Percentiles rank a stretch among this genome's conserved stretches.
Conservation (phyloP, 345 rosid species). For the Corchorus capsularis region DNA sequence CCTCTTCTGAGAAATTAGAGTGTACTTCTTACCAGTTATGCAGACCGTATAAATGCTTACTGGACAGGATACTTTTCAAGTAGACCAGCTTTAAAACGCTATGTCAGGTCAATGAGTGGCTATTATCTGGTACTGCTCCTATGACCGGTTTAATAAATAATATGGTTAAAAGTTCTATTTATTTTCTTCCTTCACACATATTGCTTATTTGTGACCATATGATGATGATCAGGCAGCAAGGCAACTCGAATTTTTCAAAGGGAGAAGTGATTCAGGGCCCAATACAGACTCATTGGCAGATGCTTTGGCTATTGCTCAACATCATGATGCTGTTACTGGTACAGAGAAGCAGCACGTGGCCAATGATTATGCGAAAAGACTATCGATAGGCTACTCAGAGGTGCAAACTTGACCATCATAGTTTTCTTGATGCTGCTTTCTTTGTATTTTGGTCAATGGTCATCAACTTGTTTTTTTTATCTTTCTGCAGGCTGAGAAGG, state of each 20-base stretch:
- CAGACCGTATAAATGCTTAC: constrained; percentile 89
- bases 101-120: constrained; percentile 89
- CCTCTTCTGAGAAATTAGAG: constrained; percentile 27
- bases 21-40: constrained; percentile 61
- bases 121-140: constrained; percentile 74
- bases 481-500: constrained; percentile 70
- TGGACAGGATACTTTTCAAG: constrained; percentile 99
- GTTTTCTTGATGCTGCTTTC: constrained; percentile 13
- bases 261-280: constrained; percentile 62
- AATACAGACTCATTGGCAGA: constrained; percentile 85
- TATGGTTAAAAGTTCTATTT: constrained; percentile 6
- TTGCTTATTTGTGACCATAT: constrained; percentile 15
- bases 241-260: constrained; percentile 86
- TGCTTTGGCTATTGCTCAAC: constrained; percentile 93
- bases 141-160: neutral
- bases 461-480: constrained; percentile 3
- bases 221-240: constrained; percentile 76
- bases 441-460: constrained; percentile 4
- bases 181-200: neutral
- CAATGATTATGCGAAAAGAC: constrained; percentile 84
- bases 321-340: constrained; percentile 95
- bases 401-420: constrained; percentile 38
- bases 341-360: constrained; percentile 96
- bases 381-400: constrained; percentile 84
- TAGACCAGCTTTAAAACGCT: constrained; percentile 89